Evolutionary conservation across 176 grass and related monocot genomes (phyloP), one percentile per base, ranked within the genome.

Genomic region (Paspalum notatum): DNA sequence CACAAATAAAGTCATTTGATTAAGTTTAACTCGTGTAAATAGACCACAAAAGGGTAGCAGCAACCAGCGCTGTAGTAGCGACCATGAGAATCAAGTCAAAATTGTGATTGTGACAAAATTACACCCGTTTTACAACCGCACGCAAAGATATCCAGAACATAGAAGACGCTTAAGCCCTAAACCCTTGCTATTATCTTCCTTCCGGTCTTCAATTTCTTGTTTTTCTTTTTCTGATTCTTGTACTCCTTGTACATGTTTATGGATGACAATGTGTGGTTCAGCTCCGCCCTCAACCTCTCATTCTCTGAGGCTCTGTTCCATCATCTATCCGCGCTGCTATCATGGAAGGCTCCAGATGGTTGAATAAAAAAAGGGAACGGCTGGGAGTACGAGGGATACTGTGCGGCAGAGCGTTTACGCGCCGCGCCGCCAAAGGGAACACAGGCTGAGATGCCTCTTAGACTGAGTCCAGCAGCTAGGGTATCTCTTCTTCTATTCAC

Each of bases 211-310:
- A 60, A 56, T 82, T 88, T 86, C 21, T 27, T 67, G 40, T 9
- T 86, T 78, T 75, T 61, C 75, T 69, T 65, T 63, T 89, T 95
- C 84, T 84, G 88, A 78, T 86, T 95, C 82, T 85, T 93, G 91
- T 93, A 95, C 45, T 93, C 96, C 78, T 93, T 71, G 22, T 88
- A 90, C 75, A 99, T 66, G 51, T 71, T 86, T 68, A 95, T 73
- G 12, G 90, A 93, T 65, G 87, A 94, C 76, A 90, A 68, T 2
- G 88, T 91, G 32, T 77, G 62, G 50, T 90, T 95, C 79, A 99
- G 77, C 74, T 99, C 90, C 0, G 82, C 40, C 79, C 89, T 91
- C 80, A 99, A 58, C 58, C 86, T 90, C 72, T 91, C 93, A 73
- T 99, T 99, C 72, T 99, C 96, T 0, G 71, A n/a, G n/a, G n/a